Evolutionary conservation across 2,329 filamentous ascomycete genomes (phyloP).

Genomic region (Claviceps digitariae): DNA sequence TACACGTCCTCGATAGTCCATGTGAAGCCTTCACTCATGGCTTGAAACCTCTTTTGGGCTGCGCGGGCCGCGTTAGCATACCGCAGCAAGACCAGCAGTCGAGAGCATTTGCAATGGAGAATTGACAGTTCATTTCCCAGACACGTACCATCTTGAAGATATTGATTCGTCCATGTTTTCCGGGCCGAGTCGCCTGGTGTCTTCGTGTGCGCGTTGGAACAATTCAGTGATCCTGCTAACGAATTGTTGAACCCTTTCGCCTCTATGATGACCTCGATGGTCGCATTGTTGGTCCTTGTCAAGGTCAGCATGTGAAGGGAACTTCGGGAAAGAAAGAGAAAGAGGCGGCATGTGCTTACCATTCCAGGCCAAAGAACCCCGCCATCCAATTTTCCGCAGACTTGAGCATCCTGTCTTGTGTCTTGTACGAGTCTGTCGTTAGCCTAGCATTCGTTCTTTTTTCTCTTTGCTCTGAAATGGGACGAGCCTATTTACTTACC

Average conservation of each 20-base stretch:
- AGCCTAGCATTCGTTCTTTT: not conserved
- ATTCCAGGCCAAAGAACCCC: conserved; percentile 65
- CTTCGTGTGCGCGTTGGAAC: conserved; percentile 45
- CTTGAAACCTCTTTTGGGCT: conserved; percentile 46
- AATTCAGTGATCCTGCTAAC: conserved; percentile 52
- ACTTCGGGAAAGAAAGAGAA: too few relatives aligned
- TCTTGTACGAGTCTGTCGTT: conserved; percentile 23
- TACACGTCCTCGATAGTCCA: conserved; percentile 53
- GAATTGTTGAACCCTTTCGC: conserved; percentile 52
- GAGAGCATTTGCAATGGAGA: not conserved
- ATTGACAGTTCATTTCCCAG: not conserved
- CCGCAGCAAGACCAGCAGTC: too few relatives aligned
- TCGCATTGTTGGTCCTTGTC: conserved; percentile 49
- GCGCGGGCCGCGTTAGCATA: not conserved
- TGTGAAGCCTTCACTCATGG: conserved; percentile 41
- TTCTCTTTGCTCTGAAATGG: not conserved
- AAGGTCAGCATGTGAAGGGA: not conserved
- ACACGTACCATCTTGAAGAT: conserved; percentile 43
- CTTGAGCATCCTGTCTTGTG: conserved; percentile 65
- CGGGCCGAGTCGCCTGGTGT: conserved; percentile 38
- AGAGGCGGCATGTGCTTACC: conserved; percentile 21
- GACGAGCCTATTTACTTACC: conserved; percentile 15
- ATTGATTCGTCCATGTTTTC: conserved; percentile 46
- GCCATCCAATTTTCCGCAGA: conserved; percentile 66
- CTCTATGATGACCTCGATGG: conserved; percentile 61